Base-by-base conservation (phyloP, 2,329 filamentous ascomycete genomes). In the Beauveria varroae region DNA sequence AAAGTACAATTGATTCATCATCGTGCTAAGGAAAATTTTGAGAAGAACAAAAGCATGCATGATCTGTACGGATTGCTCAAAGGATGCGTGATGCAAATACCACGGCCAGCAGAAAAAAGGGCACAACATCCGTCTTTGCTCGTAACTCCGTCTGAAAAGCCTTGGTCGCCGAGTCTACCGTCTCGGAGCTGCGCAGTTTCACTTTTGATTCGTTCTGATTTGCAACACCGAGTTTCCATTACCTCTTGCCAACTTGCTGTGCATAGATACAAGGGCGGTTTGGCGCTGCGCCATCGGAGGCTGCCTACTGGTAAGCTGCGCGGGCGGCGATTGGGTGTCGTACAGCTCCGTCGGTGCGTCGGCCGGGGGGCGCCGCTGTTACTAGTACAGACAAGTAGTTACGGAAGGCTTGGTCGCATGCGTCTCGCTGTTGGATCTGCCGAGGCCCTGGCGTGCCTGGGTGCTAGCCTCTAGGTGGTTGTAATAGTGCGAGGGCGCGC, bases 281-380 rank as follows among this genome's bases (percentile, higher is more conserved):
- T 37, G 34, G 10, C 22, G n/a, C 47, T 52, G 55, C 40, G 57
- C 49, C 49, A 53, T 53, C 57, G 57, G 57, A 53, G 49, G 24
- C 10, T 44, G 26, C 57, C 57, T 53, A 9, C 28, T 30, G 8
- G 8, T 28, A 9, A 16, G 47, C 37, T 37, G 18, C 9, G 9
- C 3, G n/a, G 50, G 28, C 30, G 22, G 43, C 28, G 28, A 30
- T 28, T 49, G 26, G 28, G 30, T 37, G 30, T 51, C 57, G 49
- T 60, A 43, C 49, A 43, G 50, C 30, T 53, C 57, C 49, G 57
- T 53, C 57, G 57, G 57, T 52, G 57, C 26, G 57, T 57, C 55
- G 57, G 57, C 49, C 58, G 58, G 50, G 57, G 58, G 43, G 58
- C 58, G 58, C 58, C 58, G 58, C 41, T 14, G 34, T 14, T 14